These are phyloP conservation scores for Sarocladium oryzae DNA, from an alignment of 2,329 filamentous ascomycete genomes.

Conservation along the genomic window DNA sequence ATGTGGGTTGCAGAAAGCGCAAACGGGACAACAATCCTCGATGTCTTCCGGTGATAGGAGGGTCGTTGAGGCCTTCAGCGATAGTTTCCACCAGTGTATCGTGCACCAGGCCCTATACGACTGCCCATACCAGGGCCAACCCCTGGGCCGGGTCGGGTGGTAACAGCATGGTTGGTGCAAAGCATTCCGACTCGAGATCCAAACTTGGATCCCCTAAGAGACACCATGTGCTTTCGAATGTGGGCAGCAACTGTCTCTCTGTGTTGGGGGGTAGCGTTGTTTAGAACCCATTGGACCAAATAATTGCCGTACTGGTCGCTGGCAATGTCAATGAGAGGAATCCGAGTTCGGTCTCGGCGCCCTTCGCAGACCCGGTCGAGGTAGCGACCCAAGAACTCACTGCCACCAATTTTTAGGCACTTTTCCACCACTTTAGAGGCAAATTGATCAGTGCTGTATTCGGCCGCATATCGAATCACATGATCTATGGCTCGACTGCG, in stretches of 20 bases:
- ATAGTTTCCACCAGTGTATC: slow-evolving; percentile 49
- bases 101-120: slow-evolving; percentile 52
- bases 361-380: slow-evolving; percentile 91
- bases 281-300: slow-evolving; percentile 93
- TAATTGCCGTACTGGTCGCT: slow-evolving; percentile 99
- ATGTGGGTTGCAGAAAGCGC: neutral
- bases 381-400: slow-evolving; percentile 86
- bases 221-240: slow-evolving; percentile 99
- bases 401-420: slow-evolving; percentile 91
- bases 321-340: slow-evolving; percentile 95
- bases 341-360: slow-evolving; percentile 82
- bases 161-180: slow-evolving; percentile 87
- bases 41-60: too few relatives aligned
- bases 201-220: slow-evolving; percentile 94
- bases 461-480: slow-evolving; percentile 84
- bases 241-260: slow-evolving; percentile 89
- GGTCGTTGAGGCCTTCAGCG: slow-evolving; percentile 38
- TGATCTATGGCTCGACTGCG: slow-evolving; percentile 92
- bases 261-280: slow-evolving; percentile 79
- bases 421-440: slow-evolving; percentile 99
- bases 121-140: slow-evolving; percentile 57
- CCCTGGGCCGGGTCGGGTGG: slow-evolving; percentile 82
- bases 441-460: slow-evolving; percentile 99
- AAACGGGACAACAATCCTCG: too few relatives aligned
- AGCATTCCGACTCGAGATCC: slow-evolving; percentile 98